Base-by-base conservation (phyloP, 805 yeast species). In the Starmera caribaea region DNA sequence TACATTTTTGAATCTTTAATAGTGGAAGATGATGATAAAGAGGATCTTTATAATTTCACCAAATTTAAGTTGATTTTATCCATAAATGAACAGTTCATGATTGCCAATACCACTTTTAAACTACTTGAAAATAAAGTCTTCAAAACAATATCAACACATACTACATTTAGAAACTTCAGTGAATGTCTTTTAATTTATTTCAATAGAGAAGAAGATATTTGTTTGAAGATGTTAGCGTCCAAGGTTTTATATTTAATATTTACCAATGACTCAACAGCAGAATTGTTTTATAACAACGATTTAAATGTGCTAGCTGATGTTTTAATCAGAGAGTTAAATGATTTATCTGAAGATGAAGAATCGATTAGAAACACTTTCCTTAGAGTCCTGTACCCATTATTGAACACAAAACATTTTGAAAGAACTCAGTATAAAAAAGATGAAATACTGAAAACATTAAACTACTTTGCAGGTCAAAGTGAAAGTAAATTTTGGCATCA, bases 1-100 rank as follows among this genome's bases (percentile, higher is more conserved):
- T 73, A 60, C 45, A 49, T 79, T 38, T 69, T 78, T 47, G 53
- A 62, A 14, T 59, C 71, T 1, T 54, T 81, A 16, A 55, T 67
- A n/a, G 58, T 66, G 0, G 68, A 69, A 8, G 57, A 66, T 2
- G 63, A 67, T 28, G 58, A 59, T 16, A 70, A 70, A 9, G 74
- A 71, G 35, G 80, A 81, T 53, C 71, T 76, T 36, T 69, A 68
- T 45, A 81, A 78, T 52, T 76, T 75, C 45, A 74, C 84, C 32
- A 78, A 81, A 44, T 79, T 88, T 63, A 79, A 78, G 50, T 62
- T 85, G 13, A 58, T 89, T 11, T 63, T 89, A 32, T 79, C 87
- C 1, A 63, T 89, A 21, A 89, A 89, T 59, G 96, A 89, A 55
- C 96, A 89, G 59, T 89, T 76, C 58, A 76, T 89, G 80, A 81